Conservation (phyloP, 129 eudicot species). For the Sambucus nigra region DNA sequence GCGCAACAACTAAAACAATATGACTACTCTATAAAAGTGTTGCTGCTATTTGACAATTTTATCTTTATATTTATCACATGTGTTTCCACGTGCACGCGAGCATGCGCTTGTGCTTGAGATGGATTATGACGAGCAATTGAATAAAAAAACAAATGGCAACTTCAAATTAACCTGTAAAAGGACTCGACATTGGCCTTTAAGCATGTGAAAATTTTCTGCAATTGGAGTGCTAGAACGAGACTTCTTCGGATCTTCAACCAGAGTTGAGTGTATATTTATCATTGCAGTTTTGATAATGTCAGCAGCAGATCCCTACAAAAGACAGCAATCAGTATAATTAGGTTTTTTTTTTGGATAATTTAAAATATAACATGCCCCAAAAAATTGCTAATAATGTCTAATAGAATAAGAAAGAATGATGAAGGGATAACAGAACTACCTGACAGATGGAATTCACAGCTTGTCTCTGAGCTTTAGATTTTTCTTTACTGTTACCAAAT, state of each 20-base stretch:
- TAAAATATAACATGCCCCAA: not conserved
- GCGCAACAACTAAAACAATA: too few species aligned
- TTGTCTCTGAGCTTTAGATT: conserved; percentile 96
- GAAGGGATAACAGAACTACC: conserved; percentile 22
- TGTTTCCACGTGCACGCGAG: not conserved
- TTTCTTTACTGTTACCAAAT: conserved; percentile 74
- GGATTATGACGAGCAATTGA: not conserved
- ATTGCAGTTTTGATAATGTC: conserved; percentile 89
- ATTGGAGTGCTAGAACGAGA: conserved; percentile 23
- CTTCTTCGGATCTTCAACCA: conserved; percentile 38
- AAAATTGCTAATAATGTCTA: not conserved
- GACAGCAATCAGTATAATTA: conserved; percentile 3
- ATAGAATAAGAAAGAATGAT: not conserved
- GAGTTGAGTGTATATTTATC: conserved; percentile 61
- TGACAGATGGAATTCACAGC: conserved; percentile 98
- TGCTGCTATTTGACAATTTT: too few species aligned
- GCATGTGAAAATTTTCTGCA: conserved; percentile 48
- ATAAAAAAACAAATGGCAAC: not conserved
- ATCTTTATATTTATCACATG: too few species aligned
- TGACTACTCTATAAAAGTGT: too few species aligned
- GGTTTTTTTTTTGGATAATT: not conserved
- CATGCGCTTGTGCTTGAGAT: not conserved
- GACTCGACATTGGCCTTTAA: conserved; percentile 81
- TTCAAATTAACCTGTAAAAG: conserved; percentile 64
- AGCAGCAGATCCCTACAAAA: conserved; percentile 88